Conservation (phyloP, 2,329 filamentous ascomycete species). For the Penicillium sp. region DNA sequence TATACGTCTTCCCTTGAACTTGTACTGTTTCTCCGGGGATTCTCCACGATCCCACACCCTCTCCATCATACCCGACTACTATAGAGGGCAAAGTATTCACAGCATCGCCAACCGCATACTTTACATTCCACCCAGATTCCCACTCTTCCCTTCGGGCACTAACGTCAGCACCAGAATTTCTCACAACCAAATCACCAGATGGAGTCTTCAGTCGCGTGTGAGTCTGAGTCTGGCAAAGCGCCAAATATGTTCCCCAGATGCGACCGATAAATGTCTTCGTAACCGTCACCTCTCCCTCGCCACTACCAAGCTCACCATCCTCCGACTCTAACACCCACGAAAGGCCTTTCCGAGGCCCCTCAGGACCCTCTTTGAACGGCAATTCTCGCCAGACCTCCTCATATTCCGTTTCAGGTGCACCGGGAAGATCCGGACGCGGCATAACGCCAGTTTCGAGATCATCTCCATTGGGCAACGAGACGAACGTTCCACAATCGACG, state of each 20-base stretch:
- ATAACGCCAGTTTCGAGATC: slow-evolving; percentile 42
- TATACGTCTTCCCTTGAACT: slow-evolving; percentile 20
- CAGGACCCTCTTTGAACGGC: slow-evolving; percentile 32
- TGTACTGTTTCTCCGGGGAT: slow-evolving; percentile 19
- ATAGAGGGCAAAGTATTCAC: slow-evolving; percentile 24
- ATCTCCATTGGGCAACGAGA: slow-evolving; percentile 41
- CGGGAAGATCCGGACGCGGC: slow-evolving; percentile 38
- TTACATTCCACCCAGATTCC: slow-evolving; percentile 19
- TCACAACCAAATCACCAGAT: slow-evolving; percentile 13
- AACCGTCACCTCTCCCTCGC: slow-evolving; percentile 21
- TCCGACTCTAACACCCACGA: slow-evolving; percentile 35
- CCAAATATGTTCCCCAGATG: slow-evolving; percentile 34
- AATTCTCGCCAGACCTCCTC: slow-evolving; percentile 66
- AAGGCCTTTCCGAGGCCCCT: slow-evolving; percentile 22
- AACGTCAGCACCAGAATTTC: slow-evolving; percentile 26
- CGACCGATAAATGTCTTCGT: slow-evolving; percentile 32
- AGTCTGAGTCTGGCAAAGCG: slow-evolving; percentile 27
- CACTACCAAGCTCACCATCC: slow-evolving; percentile 6
- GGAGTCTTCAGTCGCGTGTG: slow-evolving; percentile 10
- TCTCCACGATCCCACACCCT: slow-evolving; percentile 17
- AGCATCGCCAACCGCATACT: slow-evolving; percentile 19
- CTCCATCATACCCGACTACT: slow-evolving; percentile 11
- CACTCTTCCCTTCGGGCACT: slow-evolving; percentile 33
- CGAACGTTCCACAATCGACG: slow-evolving; percentile 40
- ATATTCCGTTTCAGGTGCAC: slow-evolving; percentile 48